Evolutionary conservation across 306 rosid species (phyloP).

Genomic region (Quercus agrifolia): DNA sequence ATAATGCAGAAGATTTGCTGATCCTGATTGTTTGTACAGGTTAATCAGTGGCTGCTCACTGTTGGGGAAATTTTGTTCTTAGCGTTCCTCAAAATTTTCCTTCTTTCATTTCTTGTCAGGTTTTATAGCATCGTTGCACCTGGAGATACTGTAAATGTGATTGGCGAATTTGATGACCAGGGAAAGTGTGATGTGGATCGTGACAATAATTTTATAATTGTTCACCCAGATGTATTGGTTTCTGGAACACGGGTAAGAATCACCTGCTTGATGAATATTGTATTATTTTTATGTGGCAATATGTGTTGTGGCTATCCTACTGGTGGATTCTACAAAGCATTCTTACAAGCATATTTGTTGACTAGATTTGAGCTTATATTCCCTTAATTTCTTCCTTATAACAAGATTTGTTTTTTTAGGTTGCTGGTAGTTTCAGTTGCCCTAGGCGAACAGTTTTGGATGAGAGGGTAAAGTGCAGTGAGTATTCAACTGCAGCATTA

Average conservation of each 20-base stretch:
- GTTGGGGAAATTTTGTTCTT: conserved; percentile 18
- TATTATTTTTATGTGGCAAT: conserved; percentile 1
- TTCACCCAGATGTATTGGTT: conserved; percentile 74
- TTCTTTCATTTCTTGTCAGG: conserved; percentile 45
- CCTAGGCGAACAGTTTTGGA: conserved; percentile 85
- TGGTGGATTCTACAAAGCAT: neutral
- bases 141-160: conserved; percentile 82
- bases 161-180: conserved; percentile 72
- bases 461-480: conserved; percentile 76
- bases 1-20: neutral
- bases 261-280: conserved; percentile 9
- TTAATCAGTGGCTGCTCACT: neutral
- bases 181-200: conserved; percentile 68
- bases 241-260: conserved; percentile 88
- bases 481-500: conserved; percentile 72
- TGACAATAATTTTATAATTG: conserved; percentile 64
- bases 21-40: conserved; percentile 4
- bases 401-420: conserved; percentile 38
- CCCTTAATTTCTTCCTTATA: conserved; percentile 22
- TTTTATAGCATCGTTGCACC: conserved; percentile 67
- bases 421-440: conserved; percentile 76
- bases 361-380: neutral
- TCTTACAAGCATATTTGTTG: neutral
- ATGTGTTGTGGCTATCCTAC: neutral
- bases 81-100: conserved; percentile 15